Evolutionary conservation across 306 rosid species (phyloP).

Genomic region (Medicago arabica): DNA sequence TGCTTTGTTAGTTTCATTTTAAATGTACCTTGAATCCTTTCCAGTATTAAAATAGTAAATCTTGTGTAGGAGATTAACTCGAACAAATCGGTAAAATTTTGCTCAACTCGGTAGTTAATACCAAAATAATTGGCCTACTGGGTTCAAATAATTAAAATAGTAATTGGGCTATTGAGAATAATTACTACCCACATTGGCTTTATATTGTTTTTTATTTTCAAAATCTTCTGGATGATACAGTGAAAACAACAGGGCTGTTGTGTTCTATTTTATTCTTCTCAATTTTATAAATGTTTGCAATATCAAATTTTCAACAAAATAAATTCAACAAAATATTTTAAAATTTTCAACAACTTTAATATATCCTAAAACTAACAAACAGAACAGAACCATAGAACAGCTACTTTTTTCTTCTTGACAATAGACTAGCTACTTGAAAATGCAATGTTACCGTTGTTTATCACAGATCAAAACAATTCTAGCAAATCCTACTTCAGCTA

Average conservation of each 20-base stretch:
- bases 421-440: not conserved
- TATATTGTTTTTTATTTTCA: not conserved
- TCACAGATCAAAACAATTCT: not conserved
- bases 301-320: not conserved
- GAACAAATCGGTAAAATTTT: not conserved
- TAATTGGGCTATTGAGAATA: not conserved
- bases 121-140: not conserved
- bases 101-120: not conserved
- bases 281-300: not conserved
- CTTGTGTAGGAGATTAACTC: not conserved
- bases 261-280: not conserved
- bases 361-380: slow-evolving; percentile 1
- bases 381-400: slow-evolving; percentile 3
- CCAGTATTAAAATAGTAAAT: not conserved
- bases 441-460: slow-evolving; percentile 18
- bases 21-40: not conserved
- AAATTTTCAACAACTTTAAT: slow-evolving; percentile 1
- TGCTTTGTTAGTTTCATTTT: slow-evolving; percentile 6
- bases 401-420: not conserved
- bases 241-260: not conserved
- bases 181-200: not conserved
- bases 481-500: not conserved
- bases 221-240: not conserved
- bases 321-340: too few relatives aligned
- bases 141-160: not conserved